Base-by-base conservation (phyloP, 2,329 filamentous ascomycete species). In the Scopulariopsis brevicaulis region DNA sequence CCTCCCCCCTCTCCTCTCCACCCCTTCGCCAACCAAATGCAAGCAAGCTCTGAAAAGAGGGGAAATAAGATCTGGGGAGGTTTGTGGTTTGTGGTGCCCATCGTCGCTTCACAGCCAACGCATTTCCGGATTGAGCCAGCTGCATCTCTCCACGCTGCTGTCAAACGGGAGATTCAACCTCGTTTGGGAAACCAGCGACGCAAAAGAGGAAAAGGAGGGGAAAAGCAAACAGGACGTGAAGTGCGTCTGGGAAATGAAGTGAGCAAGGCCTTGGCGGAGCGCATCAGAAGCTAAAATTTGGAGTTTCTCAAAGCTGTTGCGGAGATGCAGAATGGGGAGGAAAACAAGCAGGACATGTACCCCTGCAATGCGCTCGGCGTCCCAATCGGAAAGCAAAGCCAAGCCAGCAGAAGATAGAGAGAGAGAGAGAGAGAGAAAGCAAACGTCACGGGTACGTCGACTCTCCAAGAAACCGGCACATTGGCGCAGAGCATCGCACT, bases 61-160 rank as follows among this genome's bases (percentile, higher is more conserved):
- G 32, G 18, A n/a, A 8, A 32, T 4, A 32, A 46, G 40, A 46
- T 46, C 14, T n/a, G 7, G 40, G 15, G 40, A 14, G 14, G 6
- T n/a, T n/a, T 40, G 12, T 40, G 37, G 12, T 40, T 24, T 50
- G 46, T 50, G 46, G 12, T 50, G 18, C 46, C 46, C 22, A 14
- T 24, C 5, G 35, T 7, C 32, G 43, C 28, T 32, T 32, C 28
- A 34, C 6, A 8, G 24, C 20, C 18, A 20, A 43, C 3, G 15
- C 50, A 46, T 20, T 57, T 57, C 55, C 55, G 7, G 18, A 57
- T 57, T 57, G 32, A 53, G 55, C 32, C 55, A 28, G 48, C 11
- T 53, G 48, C 55, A 57, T 50, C 34, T 51, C 40, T 28, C 46
- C 32, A 37, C 52, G 25, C 55, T 48, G 48, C 55, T 57, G 55